These are phyloP conservation scores for Acanthamoeba triangularis DNA, from an alignment of 208 protist species.

Conservation along the genomic window DNA sequence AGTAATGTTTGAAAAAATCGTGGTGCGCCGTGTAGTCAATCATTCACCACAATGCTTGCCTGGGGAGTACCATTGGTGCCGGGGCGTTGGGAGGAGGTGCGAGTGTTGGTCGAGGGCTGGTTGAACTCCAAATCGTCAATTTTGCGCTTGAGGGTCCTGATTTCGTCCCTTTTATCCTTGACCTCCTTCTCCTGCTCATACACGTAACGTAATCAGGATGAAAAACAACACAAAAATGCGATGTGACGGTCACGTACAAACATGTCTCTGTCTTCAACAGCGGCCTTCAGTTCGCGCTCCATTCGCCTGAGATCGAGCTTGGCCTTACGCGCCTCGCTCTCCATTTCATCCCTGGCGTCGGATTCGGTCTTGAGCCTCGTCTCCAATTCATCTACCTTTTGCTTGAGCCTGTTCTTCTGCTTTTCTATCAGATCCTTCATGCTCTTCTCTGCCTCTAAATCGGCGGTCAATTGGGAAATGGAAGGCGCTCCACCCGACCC, in stretches of 20 bases:
- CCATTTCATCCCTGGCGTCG: slow-evolving; percentile 40
- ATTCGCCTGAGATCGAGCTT: slow-evolving; percentile 15
- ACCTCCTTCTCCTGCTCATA: slow-evolving; percentile 8
- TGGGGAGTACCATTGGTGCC: slow-evolving; percentile 9
- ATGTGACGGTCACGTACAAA: background rate
- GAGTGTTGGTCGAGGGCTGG: background rate
- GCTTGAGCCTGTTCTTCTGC: slow-evolving; percentile 42
- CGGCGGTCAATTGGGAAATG: slow-evolving; percentile 46
- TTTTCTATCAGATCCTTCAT: slow-evolving; percentile 47
- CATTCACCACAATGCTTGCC: background rate
- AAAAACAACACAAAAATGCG: background rate
- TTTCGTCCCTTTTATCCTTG: background rate
- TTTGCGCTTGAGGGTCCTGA: slow-evolving; percentile 45
- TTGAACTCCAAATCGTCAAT: slow-evolving; percentile 26
- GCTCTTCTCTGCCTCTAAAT: slow-evolving; percentile 32
- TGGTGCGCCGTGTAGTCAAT: too few species aligned
- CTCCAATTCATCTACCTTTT: slow-evolving; percentile 46
- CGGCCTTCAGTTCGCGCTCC: slow-evolving; percentile 43
- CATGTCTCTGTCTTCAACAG: background rate
- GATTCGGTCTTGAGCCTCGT: slow-evolving; percentile 26
- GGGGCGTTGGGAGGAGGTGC: background rate
- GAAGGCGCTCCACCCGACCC: background rate
- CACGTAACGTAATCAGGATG: background rate
- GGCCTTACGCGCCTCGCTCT: background rate
- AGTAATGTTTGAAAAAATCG: too few species aligned